Conservation (phyloP, 768 basidiomycete species). For the Sarcomyxa edulis region DNA sequence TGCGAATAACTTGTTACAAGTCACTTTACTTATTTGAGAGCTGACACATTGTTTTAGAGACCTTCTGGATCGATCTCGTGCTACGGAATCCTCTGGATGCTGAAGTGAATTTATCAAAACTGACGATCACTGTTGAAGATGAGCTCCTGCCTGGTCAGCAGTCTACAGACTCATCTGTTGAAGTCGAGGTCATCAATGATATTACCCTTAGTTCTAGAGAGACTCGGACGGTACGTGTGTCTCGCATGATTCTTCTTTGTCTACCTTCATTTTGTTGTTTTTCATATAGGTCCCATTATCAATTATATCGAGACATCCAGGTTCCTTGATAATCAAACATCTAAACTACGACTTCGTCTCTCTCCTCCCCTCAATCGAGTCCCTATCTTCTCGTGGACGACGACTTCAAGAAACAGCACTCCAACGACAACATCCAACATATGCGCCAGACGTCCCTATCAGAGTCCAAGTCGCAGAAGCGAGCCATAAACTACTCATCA, state of each 20-base stretch:
- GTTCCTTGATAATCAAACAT: conserved; percentile 50
- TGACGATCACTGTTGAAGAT: conserved; percentile 52
- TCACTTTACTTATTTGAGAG: not conserved
- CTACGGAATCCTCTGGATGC: conserved; percentile 70
- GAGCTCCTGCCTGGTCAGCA: conserved; percentile 16
- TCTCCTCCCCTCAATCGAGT: conserved; percentile 62
- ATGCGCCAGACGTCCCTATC: conserved; percentile 64
- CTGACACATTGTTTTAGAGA: conserved; percentile 38
- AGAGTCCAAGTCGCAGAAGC: conserved; percentile 59
- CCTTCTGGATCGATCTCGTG: conserved; percentile 71
- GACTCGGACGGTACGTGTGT: conserved; percentile 49
- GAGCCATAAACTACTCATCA: conserved; percentile 56
- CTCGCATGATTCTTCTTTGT: not conserved
- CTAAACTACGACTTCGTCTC: conserved; percentile 68
- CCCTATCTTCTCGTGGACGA: conserved; percentile 64
- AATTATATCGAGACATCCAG: conserved; percentile 46
- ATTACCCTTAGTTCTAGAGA: conserved; percentile 60
- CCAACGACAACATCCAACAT: conserved; percentile 64
- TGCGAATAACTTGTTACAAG: conserved; percentile 20
- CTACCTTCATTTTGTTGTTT: conserved; percentile 2
- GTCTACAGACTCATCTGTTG: conserved; percentile 34
- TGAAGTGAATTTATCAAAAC: conserved; percentile 61
- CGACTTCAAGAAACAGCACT: conserved; percentile 70
- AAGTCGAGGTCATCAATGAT: conserved; percentile 58
- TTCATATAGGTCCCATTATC: conserved; percentile 56